These are phyloP conservation scores for Aureobasidium sp. DNA, from an alignment of 2,329 filamentous ascomycete species.

Conservation along the genomic window DNA sequence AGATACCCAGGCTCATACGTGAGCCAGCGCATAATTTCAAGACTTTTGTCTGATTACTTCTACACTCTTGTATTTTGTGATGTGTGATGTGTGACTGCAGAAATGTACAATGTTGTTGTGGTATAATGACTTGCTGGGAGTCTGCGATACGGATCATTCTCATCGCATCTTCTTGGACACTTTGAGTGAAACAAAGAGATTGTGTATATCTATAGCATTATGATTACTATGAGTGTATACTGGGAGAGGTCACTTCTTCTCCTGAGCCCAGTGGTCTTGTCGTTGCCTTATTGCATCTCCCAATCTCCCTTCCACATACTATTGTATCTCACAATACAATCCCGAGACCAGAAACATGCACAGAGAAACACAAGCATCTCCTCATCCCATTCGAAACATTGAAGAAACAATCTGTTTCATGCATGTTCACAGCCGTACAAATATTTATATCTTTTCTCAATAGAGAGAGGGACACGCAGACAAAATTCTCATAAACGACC, in stretches of 20 bases:
- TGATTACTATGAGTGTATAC: background rate
- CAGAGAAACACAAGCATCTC: background rate
- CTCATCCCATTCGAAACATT: background rate
- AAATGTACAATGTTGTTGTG: background rate
- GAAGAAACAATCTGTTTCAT: background rate
- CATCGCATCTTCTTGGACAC: background rate
- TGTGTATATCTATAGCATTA: background rate
- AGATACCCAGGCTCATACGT: background rate
- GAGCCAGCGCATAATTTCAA: background rate
- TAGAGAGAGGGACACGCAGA: too few species aligned
- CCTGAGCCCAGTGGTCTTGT: background rate
- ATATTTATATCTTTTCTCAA: too few species aligned
- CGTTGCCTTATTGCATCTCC: background rate
- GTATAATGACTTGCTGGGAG: background rate
- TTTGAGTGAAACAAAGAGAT: background rate
- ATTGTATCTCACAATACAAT: background rate
- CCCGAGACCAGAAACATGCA: background rate
- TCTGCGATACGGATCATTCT: background rate
- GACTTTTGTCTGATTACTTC: too few species aligned
- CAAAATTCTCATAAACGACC: background rate
- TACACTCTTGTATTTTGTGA: background rate
- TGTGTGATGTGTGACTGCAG: background rate
- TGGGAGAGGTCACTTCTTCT: background rate
- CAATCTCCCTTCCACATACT: background rate
- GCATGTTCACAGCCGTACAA: background rate